These are phyloP conservation scores for Talaromyces sp. DNA, from an alignment of 2,329 filamentous ascomycete species.

Conservation along the genomic window DNA sequence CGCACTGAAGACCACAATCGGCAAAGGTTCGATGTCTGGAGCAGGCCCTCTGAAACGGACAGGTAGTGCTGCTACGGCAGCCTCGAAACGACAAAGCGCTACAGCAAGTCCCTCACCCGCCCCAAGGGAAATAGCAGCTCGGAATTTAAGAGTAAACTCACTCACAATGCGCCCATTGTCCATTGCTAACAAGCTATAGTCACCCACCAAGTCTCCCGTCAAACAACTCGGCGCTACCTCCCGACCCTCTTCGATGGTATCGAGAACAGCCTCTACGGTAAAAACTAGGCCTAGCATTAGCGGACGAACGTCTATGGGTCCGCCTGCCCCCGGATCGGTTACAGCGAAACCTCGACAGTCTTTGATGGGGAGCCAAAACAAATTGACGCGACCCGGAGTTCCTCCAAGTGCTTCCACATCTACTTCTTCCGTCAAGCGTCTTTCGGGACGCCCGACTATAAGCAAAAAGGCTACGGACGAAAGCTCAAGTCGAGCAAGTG, in stretches of 20 bases:
- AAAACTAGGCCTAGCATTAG: constrained; percentile 57
- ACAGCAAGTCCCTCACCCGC: constrained; percentile 71
- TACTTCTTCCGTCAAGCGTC: constrained; percentile 30
- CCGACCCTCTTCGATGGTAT: constrained; percentile 46
- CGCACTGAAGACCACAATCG: constrained; percentile 27
- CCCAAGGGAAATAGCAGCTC: constrained; percentile 48
- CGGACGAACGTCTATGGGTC: constrained; percentile 63
- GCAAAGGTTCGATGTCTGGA: constrained; percentile 40
- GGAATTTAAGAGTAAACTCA: constrained; percentile 36
- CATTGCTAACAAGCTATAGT: constrained; percentile 47
- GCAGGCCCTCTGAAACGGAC: constrained; percentile 38
- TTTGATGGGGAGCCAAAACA: constrained; percentile 31
- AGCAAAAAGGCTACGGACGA: constrained; percentile 29
- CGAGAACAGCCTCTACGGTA: constrained; percentile 42
- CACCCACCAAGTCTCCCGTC: constrained; percentile 73
- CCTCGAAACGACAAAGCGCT: constrained; percentile 61
- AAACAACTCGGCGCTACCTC: constrained; percentile 62
- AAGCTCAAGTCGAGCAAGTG: constrained; percentile 26
- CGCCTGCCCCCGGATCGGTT: constrained; percentile 46
- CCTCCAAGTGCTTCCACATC: constrained; percentile 26
- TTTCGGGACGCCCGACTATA: constrained; percentile 30
- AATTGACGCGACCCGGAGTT: constrained; percentile 32
- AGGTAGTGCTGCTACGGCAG: constrained; percentile 39
- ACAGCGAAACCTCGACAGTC: constrained; percentile 41
- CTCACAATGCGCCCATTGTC: not conserved